Evolutionary conservation across 2,329 filamentous ascomycete genomes (phyloP).

Genomic region (Diaporthe aspalathi): DNA sequence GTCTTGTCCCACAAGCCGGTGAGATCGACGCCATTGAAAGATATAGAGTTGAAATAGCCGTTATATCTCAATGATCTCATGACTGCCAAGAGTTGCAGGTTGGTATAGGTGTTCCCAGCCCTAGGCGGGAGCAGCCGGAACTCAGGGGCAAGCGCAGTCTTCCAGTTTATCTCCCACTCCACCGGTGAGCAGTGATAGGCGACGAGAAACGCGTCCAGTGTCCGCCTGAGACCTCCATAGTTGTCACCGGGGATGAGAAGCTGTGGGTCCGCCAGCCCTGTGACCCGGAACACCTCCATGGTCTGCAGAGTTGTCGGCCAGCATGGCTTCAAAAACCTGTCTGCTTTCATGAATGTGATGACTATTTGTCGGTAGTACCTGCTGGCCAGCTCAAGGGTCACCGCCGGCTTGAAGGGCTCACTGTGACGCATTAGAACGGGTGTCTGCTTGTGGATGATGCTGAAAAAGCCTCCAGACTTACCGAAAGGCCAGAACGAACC

Average conservation of each 20-base stretch:
- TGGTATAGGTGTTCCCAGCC: constrained; percentile 55
- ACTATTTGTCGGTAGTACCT: constrained; percentile 66
- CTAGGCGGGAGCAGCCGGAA: constrained; percentile 62
- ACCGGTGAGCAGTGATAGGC: constrained; percentile 63
- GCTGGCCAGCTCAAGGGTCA: constrained; percentile 61
- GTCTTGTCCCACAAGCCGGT: constrained; percentile 53
- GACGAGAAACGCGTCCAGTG: constrained; percentile 65
- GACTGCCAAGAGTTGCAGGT: constrained; percentile 66
- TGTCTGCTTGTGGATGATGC: neutral
- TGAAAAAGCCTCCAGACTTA: constrained; percentile 41
- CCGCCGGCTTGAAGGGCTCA: constrained; percentile 47
- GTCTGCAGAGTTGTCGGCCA: constrained; percentile 69
- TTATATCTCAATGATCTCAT: constrained; percentile 69
- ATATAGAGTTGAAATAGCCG: constrained; percentile 69
- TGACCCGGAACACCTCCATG: constrained; percentile 63
- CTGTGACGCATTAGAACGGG: constrained; percentile 34
- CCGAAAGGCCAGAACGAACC: constrained; percentile 67
- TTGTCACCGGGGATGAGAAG: constrained; percentile 65
- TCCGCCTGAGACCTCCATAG: constrained; percentile 65
- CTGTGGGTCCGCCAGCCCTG: constrained; percentile 63
- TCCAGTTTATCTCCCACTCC: constrained; percentile 64
- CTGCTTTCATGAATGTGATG: constrained; percentile 63
- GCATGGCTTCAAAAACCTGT: constrained; percentile 67
- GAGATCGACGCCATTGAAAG: constrained; percentile 64
- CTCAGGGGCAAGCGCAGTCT: constrained; percentile 60